Base-by-base conservation (phyloP, 768 basidiomycete species). In the Tulasnella sp. region DNA sequence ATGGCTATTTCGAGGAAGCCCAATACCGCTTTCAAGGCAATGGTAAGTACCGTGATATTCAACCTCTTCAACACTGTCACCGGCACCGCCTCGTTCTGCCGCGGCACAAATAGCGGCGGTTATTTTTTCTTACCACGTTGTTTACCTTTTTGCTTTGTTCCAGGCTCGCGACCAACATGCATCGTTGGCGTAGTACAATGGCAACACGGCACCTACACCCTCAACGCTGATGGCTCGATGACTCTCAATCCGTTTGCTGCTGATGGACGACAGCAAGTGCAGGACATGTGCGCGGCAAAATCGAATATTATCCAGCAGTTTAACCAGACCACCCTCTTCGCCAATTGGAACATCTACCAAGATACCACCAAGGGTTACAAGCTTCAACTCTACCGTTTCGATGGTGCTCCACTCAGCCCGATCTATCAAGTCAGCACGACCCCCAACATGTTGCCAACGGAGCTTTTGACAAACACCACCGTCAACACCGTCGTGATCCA, bases 191-290 rank as follows among this genome's bases (percentile, higher is more conserved):
- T 93, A 84, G 89, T 98, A 83, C 89, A 90, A 83, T 99, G 94
- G 94, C 91, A 91, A 81, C 98, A 99, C 84, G 98, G 98, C 18
- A 91, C 85, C 39, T 96, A 92, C 86, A 80, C 84, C 0, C 85
- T 93, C 71, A 86, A 90, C 80, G 31, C 86, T 76, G 97, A 98
- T 83, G 96, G 96, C 9, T 97, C 95, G 14, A 90, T 99, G 80
- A 84, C 89, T 56, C 86, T 95, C 83, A 86, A 84, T 3, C 94
- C 96, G 1, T 89, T 95, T 81, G 89, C 88, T 24, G 81, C 83
- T 24, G 97, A 99, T 84, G 97, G 97, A 21, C 94, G 91, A 86
- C 95, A 98, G 84, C 97, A 97, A 87, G 89, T 98, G 56, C 96
- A 99, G 87, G 93, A 97, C 82, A 93, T 96, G 0, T 99, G 97